Evolutionary conservation across 1,284 basidiomycete genomes (phyloP).

Genomic region (Leucocoprinus gongylophorus): DNA sequence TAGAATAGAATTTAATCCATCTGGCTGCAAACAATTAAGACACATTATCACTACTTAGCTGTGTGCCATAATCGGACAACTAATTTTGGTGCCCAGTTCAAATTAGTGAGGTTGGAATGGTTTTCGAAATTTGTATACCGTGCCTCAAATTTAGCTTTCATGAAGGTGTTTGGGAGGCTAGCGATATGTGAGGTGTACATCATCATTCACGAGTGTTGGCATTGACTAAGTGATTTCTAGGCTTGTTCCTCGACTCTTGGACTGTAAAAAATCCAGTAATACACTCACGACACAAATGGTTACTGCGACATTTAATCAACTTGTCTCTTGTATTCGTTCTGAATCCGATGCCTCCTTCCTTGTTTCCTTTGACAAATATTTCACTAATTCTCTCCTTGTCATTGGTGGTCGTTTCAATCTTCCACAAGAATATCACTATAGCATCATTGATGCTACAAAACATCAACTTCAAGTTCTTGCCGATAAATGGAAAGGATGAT

Average conservation of each 20-base stretch:
- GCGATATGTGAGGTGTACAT: constrained; percentile 49
- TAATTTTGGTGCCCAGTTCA: too few species aligned
- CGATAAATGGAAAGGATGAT: constrained; percentile 53
- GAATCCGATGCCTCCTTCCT: constrained; percentile 72
- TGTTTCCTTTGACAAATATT: constrained; percentile 69
- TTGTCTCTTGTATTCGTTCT: constrained; percentile 57
- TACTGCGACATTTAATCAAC: constrained; percentile 57
- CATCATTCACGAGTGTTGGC: not conserved
- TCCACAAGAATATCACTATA: constrained; percentile 44
- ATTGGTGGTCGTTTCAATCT: constrained; percentile 50
- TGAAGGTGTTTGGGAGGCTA: constrained; percentile 77
- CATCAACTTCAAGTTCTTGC: constrained; percentile 60
- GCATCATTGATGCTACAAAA: constrained; percentile 60
- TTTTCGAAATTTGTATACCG: too few species aligned
- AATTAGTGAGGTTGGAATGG: too few species aligned
- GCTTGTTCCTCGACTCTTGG: constrained; percentile 66
- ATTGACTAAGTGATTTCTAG: constrained; percentile 30
- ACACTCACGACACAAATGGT: constrained; percentile 68
- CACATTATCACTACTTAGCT: too few species aligned
- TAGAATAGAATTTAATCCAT: too few species aligned
- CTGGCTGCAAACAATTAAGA: too few species aligned
- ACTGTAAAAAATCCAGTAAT: constrained; percentile 62
- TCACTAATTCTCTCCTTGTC: constrained; percentile 60
- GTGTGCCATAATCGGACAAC: too few species aligned
- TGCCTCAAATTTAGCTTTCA: too few species aligned